These are phyloP conservation scores for Fusarium concolor DNA, from an alignment of 2,329 filamentous ascomycete genomes.

Conservation along the genomic window DNA sequence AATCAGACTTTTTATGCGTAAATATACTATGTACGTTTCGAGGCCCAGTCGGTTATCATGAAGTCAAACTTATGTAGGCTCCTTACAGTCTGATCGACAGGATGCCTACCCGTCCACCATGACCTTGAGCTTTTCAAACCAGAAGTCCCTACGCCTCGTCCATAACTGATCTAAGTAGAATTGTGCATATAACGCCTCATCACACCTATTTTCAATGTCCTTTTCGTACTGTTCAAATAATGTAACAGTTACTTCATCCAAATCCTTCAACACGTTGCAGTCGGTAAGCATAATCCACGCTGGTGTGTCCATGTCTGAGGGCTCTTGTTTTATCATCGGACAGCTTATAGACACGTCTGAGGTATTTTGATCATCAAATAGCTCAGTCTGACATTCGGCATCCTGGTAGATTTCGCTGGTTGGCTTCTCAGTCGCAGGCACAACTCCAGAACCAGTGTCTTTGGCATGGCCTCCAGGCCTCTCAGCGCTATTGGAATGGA, in stretches of 20 bases:
- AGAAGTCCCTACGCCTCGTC: conserved; percentile 46
- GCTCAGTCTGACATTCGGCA: conserved; percentile 30
- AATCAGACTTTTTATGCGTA: neutral
- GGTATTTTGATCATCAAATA: neutral
- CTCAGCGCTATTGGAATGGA: neutral
- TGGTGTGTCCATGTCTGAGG: neutral
- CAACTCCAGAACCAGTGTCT: neutral
- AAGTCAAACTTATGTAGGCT: neutral
- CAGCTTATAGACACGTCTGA: too few relatives aligned
- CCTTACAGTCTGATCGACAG: neutral
- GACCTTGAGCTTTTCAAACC: conserved; percentile 43
- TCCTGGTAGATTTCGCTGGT: conserved; percentile 10
- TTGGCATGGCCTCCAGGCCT: neutral
- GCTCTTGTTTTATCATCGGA: neutral
- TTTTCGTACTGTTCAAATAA: conserved; percentile 51
- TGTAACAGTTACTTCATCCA: conserved; percentile 43
- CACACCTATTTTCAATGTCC: conserved; percentile 43
- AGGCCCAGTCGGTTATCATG: neutral
- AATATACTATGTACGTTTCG: neutral
- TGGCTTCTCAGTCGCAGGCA: neutral
- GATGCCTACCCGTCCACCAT: conserved; percentile 1
- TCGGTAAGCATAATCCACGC: conserved; percentile 44
- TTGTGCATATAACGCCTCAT: conserved; percentile 42
- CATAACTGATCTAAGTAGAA: conserved; percentile 50
- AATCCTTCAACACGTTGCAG: conserved; percentile 35